Base-by-base conservation (phyloP, 345 rosid species). In the Hypericum perforatum region DNA sequence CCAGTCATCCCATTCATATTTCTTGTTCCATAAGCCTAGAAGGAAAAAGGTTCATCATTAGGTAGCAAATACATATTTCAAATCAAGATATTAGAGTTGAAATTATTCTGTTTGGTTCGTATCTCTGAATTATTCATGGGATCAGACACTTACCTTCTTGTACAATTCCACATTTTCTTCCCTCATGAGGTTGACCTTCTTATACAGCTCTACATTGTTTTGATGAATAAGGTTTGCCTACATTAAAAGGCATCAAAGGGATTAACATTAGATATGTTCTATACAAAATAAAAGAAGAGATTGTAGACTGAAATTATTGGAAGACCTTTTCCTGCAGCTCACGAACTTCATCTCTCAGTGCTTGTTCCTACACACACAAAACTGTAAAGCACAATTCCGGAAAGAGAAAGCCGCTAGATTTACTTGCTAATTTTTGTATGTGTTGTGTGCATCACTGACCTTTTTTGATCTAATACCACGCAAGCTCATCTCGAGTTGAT, bases 381-480 rank as follows among this genome's bases (percentile, higher is more conserved):
- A 36, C 11, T 36, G 1, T 36, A 11, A 1, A 2, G 15, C 8
- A 22, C n/a, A 29, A 36, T 16, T 22, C 36, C 8, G 38, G 12
- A 12, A 6, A 37, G 6, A 16, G 8, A 2, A n/a, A 7, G 38
- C 8, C 37, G 38, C 41, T 11, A 11, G 32, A 22, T 4, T 22
- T 22, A 1, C 32, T 22, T 12, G 11, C 55, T 32, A 36, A 1
- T 16, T 38, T 3, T 6, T 52, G 42, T 36, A 38, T 16, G 54
- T 22, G 11, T 13, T 6, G 10, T 6, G 38, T 11, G 9, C n/a
- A 11, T 49, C 36, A 37, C 55, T 9, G 12, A 52, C 95, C 95
- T 82, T 86, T 62, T 75, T 75, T 61, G 60, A 62, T n/a, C 90
- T 85, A 69, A 86, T 63, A 16, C 84, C 85, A 2, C 59, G 70